Percentiles rank a stretch among this genome's conserved stretches.
phyloP scores from a whole-genome alignment of 1,139 yeast genomes.

The Pichia sp. region DNA sequence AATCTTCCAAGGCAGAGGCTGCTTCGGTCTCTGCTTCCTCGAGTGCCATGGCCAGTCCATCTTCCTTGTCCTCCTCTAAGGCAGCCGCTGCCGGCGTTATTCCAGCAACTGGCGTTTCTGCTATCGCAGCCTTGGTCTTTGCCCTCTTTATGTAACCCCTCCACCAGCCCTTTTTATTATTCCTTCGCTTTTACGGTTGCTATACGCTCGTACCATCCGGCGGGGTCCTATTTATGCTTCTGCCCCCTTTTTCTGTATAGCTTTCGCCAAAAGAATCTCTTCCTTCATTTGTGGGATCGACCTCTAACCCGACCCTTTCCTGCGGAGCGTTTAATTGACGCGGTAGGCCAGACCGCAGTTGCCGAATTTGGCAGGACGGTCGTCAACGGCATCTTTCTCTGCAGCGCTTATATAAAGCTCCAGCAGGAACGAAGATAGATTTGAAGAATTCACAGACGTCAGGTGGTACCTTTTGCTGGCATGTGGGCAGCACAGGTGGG shows the following conservation, averaged over 20 bases:
- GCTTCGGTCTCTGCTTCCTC: slow-evolving; percentile 7
- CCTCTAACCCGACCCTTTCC: background rate
- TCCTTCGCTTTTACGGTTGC: no score
- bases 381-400: no score
- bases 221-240: no score
- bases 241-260: background rate
- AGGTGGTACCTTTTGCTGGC: no score
- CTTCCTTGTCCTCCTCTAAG: slow-evolving; percentile 1
- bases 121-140: slow-evolving; percentile 1
- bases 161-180: background rate
- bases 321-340: background rate
- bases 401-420: no score
- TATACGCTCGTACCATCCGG: no score
- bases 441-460: no score
- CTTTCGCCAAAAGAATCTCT: background rate
- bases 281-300: background rate
- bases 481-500: background rate
- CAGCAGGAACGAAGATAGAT: no score
- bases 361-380: background rate
- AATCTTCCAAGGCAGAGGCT: background rate
- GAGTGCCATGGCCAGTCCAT: background rate
- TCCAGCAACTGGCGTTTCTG: slow-evolving; percentile 6
- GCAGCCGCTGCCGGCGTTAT: slow-evolving; percentile 9
- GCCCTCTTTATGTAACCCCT: slow-evolving; percentile 6
- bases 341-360: background rate